Evolutionary conservation across 768 basidiomycete species (phyloP), one percentile per base, ranked within the genome.

Genomic region (Leccinellum albellum): DNA sequence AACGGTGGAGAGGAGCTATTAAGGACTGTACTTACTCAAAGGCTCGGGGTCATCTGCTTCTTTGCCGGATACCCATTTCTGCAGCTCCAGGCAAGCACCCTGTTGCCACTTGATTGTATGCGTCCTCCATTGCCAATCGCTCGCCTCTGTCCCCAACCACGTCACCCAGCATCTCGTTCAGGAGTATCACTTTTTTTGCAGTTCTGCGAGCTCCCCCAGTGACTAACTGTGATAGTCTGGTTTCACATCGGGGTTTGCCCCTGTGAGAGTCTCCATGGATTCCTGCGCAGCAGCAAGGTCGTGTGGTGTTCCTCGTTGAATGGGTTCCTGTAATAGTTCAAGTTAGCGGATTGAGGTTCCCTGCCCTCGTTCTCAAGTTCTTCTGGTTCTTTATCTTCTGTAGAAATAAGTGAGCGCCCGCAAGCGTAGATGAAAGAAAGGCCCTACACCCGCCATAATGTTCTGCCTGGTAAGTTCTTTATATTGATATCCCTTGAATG

Each of bases 41-140:
- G 92, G 89, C 62, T 95, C 93, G 3, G 92, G 84, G 72, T 95
- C 93, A 40, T 94, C 88, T 3, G 85, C 79, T 65, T 94, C 89
- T n/a, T 93, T 94, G 63, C 98, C 94, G 10, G 89, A 91, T 56
- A 98, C 91, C 97, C 97, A 98, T 66, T 94, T 96, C 73, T 99
- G 97, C 46, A 98, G 98, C 66, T 94, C 96, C 73, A 98, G 97
- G 97, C 94, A 82, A 2, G 95, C 94, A 46, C 82, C 81, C 28
- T 77, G 83, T 75, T 0, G 96, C 89, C 2, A 98, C 94, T 87
- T 99, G 97, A 74, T 97, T 91, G 64, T 98, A 99, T 2, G 85
- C 95, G 71, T 99, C 97, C 4, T 97, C 97, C 32, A 82, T 76
- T 32, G 84, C 92, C 64, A 95, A 91, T 57, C 95, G 3, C 89